Conservation (phyloP, 2,329 filamentous ascomycete genomes). For the Tolypocladium ophioglossoides region DNA sequence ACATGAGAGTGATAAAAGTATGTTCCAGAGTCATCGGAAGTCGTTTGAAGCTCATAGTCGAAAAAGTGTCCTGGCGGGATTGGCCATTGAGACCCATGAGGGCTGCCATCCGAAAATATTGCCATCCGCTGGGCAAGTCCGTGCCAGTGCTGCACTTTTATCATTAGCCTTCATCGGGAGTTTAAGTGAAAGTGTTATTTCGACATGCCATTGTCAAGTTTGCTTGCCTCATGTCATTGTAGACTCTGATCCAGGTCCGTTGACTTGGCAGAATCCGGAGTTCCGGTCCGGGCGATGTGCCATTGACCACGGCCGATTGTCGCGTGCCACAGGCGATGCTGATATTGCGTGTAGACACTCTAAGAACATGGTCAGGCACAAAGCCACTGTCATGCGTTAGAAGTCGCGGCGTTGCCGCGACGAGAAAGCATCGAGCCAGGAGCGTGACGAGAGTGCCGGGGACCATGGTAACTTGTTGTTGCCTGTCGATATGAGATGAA, state of each 20-base stretch:
- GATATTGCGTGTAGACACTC: neutral
- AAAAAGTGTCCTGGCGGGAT: constrained; percentile 52
- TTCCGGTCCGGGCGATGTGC: constrained; percentile 39
- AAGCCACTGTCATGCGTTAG: neutral
- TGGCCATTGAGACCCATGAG: constrained; percentile 52
- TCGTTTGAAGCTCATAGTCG: constrained; percentile 52
- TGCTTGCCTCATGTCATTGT: constrained; percentile 40
- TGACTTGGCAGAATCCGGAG: constrained; percentile 32
- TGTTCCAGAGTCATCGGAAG: constrained; percentile 43
- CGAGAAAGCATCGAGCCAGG: neutral
- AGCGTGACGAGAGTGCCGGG: neutral
- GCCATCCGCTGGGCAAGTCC: constrained; percentile 48
- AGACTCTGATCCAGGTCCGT: constrained; percentile 45
- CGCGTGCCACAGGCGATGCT: neutral
- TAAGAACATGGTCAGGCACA: neutral
- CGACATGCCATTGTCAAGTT: constrained; percentile 44
- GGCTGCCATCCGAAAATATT: constrained; percentile 52
- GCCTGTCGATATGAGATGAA: neutral
- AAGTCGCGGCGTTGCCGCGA: neutral
- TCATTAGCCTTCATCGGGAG: neutral
- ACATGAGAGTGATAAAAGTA: constrained; percentile 62
- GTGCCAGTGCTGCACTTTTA: constrained; percentile 49
- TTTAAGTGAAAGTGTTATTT: neutral
- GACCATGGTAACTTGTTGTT: neutral
- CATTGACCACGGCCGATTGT: constrained; percentile 32